Conservation (phyloP, 2,329 filamentous ascomycete species). For the Tricladium varicosporioides region DNA sequence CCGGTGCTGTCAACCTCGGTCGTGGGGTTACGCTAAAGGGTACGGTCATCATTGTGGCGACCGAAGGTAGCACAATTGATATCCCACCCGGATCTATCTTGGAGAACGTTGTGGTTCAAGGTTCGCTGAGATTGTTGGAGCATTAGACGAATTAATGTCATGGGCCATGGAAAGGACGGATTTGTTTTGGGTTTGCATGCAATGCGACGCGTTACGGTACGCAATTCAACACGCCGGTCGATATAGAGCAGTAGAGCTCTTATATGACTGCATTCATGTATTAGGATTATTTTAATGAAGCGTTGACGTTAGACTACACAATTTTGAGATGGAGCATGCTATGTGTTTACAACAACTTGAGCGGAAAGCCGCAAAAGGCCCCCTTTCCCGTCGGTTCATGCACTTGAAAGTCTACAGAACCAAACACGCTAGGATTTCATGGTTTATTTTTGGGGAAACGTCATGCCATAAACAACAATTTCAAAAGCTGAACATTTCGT, state of each 20-base stretch:
- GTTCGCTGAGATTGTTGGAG: conserved; percentile 76
- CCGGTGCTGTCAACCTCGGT: conserved; percentile 93
- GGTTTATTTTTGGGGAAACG: no score
- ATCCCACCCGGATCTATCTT: conserved; percentile 94
- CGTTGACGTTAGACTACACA: conserved; percentile 5
- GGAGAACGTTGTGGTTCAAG: conserved; percentile 98
- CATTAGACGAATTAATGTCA: conserved; percentile 45
- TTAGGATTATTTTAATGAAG: conserved; percentile 12
- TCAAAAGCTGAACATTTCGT: no score
- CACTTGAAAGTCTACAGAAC: neutral
- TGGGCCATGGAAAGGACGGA: conserved; percentile 1
- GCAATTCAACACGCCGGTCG: conserved; percentile 5
- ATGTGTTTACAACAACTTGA: neutral
- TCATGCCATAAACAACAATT: no score
- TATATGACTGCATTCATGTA: conserved; percentile 5
- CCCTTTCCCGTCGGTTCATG: neutral
- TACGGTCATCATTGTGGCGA: conserved; percentile 98
- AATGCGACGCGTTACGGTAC: neutral
- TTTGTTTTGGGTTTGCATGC: conserved; percentile 8
- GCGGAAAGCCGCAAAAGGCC: no score
- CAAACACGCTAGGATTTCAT: no score
- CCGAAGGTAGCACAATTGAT: conserved; percentile 96
- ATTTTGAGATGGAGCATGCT: neutral
- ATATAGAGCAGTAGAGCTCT: conserved; percentile 3
- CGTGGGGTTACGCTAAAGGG: conserved; percentile 95